Percentiles rank a stretch among this genome's conserved stretches.
phyloP scores from a whole-genome alignment of 768 basidiomycete species.

The Kwoniella mangroviensis region DNA sequence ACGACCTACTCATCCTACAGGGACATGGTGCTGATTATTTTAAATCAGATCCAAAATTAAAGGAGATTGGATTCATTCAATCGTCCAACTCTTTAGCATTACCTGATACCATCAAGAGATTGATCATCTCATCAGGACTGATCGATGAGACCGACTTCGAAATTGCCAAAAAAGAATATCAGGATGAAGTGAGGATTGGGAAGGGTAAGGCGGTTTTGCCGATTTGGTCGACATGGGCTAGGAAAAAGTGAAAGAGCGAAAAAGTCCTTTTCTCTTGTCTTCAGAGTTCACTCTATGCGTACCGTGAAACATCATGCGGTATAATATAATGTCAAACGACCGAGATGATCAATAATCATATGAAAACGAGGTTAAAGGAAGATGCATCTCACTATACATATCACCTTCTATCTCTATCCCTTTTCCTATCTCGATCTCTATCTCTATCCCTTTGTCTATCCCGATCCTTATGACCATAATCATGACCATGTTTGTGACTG shows the following conservation, averaged over 20 bases:
- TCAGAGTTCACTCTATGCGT: no score
- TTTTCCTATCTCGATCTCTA: slow-evolving; percentile 7
- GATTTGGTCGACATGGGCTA: slow-evolving; percentile 19
- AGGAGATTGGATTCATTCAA: slow-evolving; percentile 7
- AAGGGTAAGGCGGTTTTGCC: slow-evolving; percentile 11
- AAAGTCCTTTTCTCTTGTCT: no score
- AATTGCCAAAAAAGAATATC: background rate
- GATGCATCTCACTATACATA: background rate
- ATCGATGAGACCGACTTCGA: background rate
- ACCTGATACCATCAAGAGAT: background rate
- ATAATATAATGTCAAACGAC: background rate
- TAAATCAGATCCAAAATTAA: background rate
- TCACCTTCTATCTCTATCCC: slow-evolving; percentile 17
- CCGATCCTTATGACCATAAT: slow-evolving; percentile 13
- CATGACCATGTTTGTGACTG: slow-evolving; percentile 12
- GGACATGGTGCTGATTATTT: no score
- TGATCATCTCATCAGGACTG: background rate
- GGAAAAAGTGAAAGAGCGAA: background rate
- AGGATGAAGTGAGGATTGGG: background rate
- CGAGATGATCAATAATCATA: background rate
- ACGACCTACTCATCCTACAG: no score
- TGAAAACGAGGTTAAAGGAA: background rate
- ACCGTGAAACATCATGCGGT: no score
- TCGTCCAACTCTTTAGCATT: slow-evolving; percentile 3
- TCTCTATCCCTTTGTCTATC: slow-evolving; percentile 26